Evolutionary conservation across 2,329 filamentous ascomycete species (phyloP).

Genomic region (Stemphylium beticola): DNA sequence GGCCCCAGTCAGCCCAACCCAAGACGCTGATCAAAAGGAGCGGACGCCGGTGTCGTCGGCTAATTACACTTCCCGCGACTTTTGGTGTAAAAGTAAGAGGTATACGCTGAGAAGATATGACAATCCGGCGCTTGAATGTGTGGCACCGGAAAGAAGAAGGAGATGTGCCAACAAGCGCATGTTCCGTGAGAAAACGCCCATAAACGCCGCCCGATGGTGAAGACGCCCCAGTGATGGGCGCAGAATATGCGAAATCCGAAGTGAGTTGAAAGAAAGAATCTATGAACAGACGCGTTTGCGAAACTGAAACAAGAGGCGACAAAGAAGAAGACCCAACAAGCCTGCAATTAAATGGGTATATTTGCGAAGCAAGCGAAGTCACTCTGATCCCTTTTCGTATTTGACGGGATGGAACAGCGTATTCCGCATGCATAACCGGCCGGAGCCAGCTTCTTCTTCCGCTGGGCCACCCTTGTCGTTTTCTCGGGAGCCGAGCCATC

Average conservation of each 20-base stretch:
- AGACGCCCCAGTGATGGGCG: conserved; percentile 18
- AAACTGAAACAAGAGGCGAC: conserved; percentile 21
- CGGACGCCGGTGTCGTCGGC: conserved; percentile 25
- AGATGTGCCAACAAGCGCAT: conserved; percentile 10
- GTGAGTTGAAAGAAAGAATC: conserved; percentile 22
- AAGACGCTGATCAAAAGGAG: conserved; percentile 18
- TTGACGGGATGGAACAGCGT: conserved; percentile 58
- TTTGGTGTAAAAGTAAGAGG: conserved; percentile 29
- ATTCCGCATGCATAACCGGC: conserved; percentile 55
- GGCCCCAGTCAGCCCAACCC: conserved; percentile 5
- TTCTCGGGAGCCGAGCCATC: conserved; percentile 57
- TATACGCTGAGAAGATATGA: conserved; percentile 25
- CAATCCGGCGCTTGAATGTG: conserved; percentile 11
- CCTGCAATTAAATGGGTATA: conserved; percentile 35
- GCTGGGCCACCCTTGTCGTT: conserved; percentile 51
- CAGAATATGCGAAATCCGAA: conserved; percentile 33
- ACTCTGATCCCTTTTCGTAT: conserved; percentile 51
- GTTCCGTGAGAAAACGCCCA: conserved; percentile 30
- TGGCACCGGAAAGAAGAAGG: conserved; percentile 13
- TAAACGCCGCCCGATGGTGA: conserved; percentile 43
- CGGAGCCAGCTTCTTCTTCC: conserved; percentile 53
- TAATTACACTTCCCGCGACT: conserved; percentile 37
- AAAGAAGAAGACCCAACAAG: conserved; percentile 20
- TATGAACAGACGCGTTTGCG: conserved; percentile 26
- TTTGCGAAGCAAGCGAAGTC: conserved; percentile 25